Conservation (phyloP, 495 filamentous ascomycete genomes). For the Talaromyces nanjingensis region DNA sequence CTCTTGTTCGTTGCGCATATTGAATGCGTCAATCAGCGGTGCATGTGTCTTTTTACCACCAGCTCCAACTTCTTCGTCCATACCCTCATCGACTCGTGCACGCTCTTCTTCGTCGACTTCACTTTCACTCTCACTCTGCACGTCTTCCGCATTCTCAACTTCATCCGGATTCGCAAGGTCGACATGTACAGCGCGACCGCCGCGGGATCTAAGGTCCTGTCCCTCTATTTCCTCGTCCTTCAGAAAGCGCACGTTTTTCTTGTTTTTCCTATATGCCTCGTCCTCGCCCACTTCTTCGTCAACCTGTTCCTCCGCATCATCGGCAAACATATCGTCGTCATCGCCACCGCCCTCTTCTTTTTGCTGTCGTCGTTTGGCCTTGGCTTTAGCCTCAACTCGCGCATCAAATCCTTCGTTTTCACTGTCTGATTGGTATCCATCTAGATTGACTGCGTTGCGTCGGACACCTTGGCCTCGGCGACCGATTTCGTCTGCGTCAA, state of each 20-base stretch:
- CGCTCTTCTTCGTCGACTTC: slow-evolving; percentile 69
- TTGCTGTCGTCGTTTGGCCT: slow-evolving; percentile 38
- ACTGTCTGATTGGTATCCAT: slow-evolving; percentile 93
- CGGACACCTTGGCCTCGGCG: slow-evolving; percentile 69
- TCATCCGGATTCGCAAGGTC: slow-evolving; percentile 45
- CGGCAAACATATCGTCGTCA: slow-evolving; percentile 84
- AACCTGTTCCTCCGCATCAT: slow-evolving; percentile 50
- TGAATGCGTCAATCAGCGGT: slow-evolving; percentile 94
- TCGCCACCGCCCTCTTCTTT: slow-evolving; percentile 22
- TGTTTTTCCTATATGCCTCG: slow-evolving; percentile 51
- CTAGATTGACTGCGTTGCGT: slow-evolving; percentile 87
- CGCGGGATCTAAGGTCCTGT: slow-evolving; percentile 66
- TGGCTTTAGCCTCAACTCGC: slow-evolving; percentile 52
- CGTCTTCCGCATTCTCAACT: slow-evolving; percentile 35
- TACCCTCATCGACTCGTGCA: slow-evolving; percentile 57
- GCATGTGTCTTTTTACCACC: slow-evolving; percentile 90
- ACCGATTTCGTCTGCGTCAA: slow-evolving; percentile 91
- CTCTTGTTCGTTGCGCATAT: slow-evolving; percentile 84
- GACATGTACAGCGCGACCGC: slow-evolving; percentile 58
- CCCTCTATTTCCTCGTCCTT: slow-evolving; percentile 75
- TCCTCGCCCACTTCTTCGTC: slow-evolving; percentile 40
- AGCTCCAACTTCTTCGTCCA: slow-evolving; percentile 84
- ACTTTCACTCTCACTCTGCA: slow-evolving; percentile 50
- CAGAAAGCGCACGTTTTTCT: slow-evolving; percentile 74
- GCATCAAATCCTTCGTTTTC: slow-evolving; percentile 85